Base-by-base conservation (phyloP, 345 rosid species). In the Arabidopsis suecica region DNA sequence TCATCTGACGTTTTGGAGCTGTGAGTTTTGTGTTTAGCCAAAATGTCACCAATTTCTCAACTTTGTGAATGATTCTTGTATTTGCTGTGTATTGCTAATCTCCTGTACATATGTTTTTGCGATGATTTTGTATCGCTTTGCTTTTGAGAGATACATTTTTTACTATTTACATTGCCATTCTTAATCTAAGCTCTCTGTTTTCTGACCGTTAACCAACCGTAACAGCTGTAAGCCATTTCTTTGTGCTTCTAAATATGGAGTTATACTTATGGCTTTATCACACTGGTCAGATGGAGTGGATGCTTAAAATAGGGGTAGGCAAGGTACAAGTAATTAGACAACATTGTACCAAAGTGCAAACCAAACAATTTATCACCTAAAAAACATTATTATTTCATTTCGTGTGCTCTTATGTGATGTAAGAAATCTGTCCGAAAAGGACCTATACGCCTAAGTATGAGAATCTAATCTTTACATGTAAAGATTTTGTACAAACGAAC, bases 391-490 rank as follows among this genome's bases (percentile, higher is more conserved):
- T 44, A 14, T 33, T 33, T 22, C 9, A 9, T 33, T 57, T 33
- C 61, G 12, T 57, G 6, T 57, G 22, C 32, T 55, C 60, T 55
- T 6, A 13, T 9, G 25, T 58, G 11, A 49, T 49, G 4, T 5
- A 20, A 8, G 25, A 33, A 8, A 58, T 34, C 14, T 20, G 44
- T 9, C 22, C 9, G 30, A 5, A 36, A 34, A 36, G 20, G 18
- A 16, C 18, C 62, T 57, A 44, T 44, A 69, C 33, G 53, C n/a
- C 56, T 56, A 57, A 18, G 1, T 9, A 9, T 9, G 49, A 34
- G 13, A 49, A 49, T 60, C 34, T 23, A 41, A 28, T 61, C 49
- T 63, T 73, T 53, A 73, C 70, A 64, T 5, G 71, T 53, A 68
- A 61, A 60, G 14, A 40, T 20, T 50, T 20, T 62, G 74, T 61